Percentiles rank a stretch among this genome's conserved stretches.
These are phyloP conservation scores for Pythium aristosporum DNA, from an alignment of 352 stramenopile genomes.

Conservation along the genomic window DNA sequence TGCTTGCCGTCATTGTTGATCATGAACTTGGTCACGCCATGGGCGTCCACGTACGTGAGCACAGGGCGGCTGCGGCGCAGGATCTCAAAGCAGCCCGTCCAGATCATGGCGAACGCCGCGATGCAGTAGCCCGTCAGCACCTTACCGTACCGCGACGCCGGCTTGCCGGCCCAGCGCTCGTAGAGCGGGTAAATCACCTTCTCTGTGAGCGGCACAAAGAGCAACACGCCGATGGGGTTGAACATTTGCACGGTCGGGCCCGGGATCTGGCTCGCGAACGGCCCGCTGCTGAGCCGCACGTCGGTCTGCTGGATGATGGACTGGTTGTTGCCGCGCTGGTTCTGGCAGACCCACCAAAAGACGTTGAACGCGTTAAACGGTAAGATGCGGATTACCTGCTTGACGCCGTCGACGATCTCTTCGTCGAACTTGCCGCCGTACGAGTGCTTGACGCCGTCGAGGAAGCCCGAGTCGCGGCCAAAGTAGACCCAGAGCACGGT, in stretches of 20 bases:
- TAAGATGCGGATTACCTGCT: conserved; percentile 51
- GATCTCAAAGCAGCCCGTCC: conserved; percentile 27
- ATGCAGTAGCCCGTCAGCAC: conserved; percentile 20
- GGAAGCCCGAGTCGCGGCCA: conserved; percentile 45
- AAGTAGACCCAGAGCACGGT: conserved; percentile 50
- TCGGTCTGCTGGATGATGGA: conserved; percentile 71
- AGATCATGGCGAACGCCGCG: conserved; percentile 21
- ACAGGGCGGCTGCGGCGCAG: conserved; percentile 19
- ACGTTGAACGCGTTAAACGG: conserved; percentile 61
- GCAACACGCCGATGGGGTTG: conserved; percentile 40
- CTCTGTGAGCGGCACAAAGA: conserved; percentile 43
- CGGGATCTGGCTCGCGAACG: conserved; percentile 43
- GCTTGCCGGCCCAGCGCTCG: conserved; percentile 39
- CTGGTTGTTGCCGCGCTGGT: conserved; percentile 73
- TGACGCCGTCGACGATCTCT: conserved; percentile 46
- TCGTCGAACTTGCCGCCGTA: conserved; percentile 43
- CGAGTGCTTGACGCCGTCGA: conserved; percentile 42
- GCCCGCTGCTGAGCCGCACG: conserved; percentile 26
- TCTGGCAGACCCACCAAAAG: conserved; percentile 61
- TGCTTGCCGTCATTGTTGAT: conserved; percentile 25
- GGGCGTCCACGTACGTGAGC: conserved; percentile 22
- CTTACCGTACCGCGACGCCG: conserved; percentile 31
- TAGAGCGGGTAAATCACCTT: conserved; percentile 44
- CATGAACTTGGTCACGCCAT: conserved; percentile 22
- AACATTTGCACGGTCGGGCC: conserved; percentile 50